A percentile compares a stretch with the other conserved stretches of the same genome.
Evolutionary conservation across 305 asterid genomes (phyloP).

Genomic region (Solanum aculeatissimum): DNA sequence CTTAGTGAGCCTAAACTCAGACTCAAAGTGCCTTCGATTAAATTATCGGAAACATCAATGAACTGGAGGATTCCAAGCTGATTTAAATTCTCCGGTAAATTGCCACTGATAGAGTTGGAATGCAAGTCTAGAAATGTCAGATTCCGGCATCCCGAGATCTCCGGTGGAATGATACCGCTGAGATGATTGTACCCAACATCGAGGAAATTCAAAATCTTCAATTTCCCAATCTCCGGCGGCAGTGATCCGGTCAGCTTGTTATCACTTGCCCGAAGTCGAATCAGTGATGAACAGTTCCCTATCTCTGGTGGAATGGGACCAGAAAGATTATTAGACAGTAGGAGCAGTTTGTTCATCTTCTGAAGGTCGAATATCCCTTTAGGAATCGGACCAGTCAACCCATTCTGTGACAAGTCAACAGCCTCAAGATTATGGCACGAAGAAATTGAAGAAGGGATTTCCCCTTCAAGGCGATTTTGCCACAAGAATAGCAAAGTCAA

Average conservation of each 20-base stretch:
- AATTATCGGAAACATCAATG: slow-evolving; percentile 64
- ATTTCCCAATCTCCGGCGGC: slow-evolving; percentile 60
- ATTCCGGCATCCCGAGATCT: slow-evolving; percentile 66
- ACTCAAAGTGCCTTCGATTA: slow-evolving; percentile 55
- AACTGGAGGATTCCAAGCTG: slow-evolving; percentile 49
- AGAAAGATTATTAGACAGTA: slow-evolving; percentile 61
- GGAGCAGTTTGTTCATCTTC: slow-evolving; percentile 53
- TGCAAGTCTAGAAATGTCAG: slow-evolving; percentile 83
- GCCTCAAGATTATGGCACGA: slow-evolving; percentile 61
- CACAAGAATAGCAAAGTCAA: slow-evolving; percentile 60
- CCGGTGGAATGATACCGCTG: slow-evolving; percentile 54
- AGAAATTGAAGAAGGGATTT: slow-evolving; percentile 54
- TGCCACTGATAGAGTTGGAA: slow-evolving; percentile 68
- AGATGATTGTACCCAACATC: slow-evolving; percentile 65
- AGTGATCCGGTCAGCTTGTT: slow-evolving; percentile 56
- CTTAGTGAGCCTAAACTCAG: slow-evolving; percentile 49
- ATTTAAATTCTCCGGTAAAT: slow-evolving; percentile 46
- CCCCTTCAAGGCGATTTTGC: slow-evolving; percentile 69
- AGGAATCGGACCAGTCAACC: slow-evolving; percentile 64
- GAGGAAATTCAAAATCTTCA: slow-evolving; percentile 62
- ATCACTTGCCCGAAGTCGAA: slow-evolving; percentile 56
- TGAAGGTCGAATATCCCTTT: slow-evolving; percentile 47
- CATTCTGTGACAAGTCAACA: slow-evolving; percentile 59
- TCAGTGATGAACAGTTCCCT: slow-evolving; percentile 72
- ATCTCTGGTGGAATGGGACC: slow-evolving; percentile 59